Evolutionary conservation across 2,329 filamentous ascomycete species (phyloP), one percentile per base, ranked within the genome.

Genomic region (Cadophora sp.): DNA sequence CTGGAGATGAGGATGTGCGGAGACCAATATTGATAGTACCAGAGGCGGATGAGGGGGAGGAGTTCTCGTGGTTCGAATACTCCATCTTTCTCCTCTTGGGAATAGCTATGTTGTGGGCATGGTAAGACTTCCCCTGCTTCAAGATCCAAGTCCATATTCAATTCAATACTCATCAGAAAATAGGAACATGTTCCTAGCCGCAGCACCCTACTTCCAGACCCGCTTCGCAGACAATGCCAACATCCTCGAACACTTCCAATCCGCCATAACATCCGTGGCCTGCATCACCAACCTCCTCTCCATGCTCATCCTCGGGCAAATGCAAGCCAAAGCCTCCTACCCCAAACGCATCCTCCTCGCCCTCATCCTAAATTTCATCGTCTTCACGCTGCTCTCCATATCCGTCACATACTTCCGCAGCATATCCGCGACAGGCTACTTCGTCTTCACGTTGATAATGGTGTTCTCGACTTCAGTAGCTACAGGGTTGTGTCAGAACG

Each of bases 131-230:
- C 22, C n/a, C 19, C n/a, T 6, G 19, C 43, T n/a, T n/a, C n/a
- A n/a, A n/a, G n/a, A 75, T 50, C n/a, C 4, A 64, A 55, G 22
- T 37, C 34, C 71, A 74, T 59, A 76, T 16, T 26, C 2, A 22
- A 43, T n/a, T 43, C 7, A 24, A 4, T 59, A 24, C 69, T 73
- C 61, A 74, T 55, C 16, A 26, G 14, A 24, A n/a, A n/a, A 19
- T 73, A 95, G 93, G 93, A 98, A 98, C 83, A 97, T 97, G 95
- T 97, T 98, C 80, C 88, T 98, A 74, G 95, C 96, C 56, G 94
- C 95, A 9, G 93, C 93, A 1, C 93, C 95, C 4, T 98, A 98
- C 83, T 97, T 98, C 81, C 89, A 94, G 76, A 85, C 84, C 61
- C 93, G 95, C 73, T 97, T 98, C 79, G 82, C 86, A 56, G 84